phyloP scores from a whole-genome alignment of 139 green algal species.

The Coccomyxa sp. region DNA sequence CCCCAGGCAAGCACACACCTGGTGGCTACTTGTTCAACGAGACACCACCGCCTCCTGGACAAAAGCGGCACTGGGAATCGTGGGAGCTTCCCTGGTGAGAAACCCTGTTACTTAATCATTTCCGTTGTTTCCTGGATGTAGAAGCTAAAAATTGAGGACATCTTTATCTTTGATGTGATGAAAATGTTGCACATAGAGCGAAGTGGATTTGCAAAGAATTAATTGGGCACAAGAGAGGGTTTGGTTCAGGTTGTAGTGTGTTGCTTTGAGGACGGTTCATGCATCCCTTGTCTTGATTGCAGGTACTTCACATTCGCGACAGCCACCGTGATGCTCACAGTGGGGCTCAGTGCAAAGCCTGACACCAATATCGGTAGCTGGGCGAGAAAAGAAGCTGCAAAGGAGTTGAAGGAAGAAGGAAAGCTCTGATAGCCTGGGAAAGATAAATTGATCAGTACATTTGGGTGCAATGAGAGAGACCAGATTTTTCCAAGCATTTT shows the following conservation, averaged over 20 bases:
- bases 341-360: constrained; percentile 28
- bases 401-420: constrained; percentile 36
- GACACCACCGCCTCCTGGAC: constrained; percentile 62
- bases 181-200: neutral
- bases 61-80: constrained; percentile 69
- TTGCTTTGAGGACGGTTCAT: neutral
- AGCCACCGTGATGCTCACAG: constrained; percentile 17
- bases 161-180: neutral
- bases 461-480: no score
- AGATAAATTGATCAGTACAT: no score
- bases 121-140: neutral
- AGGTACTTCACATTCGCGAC: constrained; percentile 36
- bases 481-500: no score
- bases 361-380: constrained; percentile 36
- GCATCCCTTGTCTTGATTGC: neutral
- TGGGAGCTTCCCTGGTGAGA: constrained; percentile 85
- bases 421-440: no score
- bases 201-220: neutral
- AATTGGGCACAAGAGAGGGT: neutral
- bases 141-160: neutral
- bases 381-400: constrained; percentile 26
- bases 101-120: neutral
- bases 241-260: neutral
- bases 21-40: constrained; percentile 82
- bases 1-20: constrained; percentile 63